Percentiles rank a stretch among this genome's conserved stretches.
These are phyloP conservation scores for Phytophthora citrophthora DNA, from an alignment of 352 stramenopile genomes.

Conservation along the genomic window DNA sequence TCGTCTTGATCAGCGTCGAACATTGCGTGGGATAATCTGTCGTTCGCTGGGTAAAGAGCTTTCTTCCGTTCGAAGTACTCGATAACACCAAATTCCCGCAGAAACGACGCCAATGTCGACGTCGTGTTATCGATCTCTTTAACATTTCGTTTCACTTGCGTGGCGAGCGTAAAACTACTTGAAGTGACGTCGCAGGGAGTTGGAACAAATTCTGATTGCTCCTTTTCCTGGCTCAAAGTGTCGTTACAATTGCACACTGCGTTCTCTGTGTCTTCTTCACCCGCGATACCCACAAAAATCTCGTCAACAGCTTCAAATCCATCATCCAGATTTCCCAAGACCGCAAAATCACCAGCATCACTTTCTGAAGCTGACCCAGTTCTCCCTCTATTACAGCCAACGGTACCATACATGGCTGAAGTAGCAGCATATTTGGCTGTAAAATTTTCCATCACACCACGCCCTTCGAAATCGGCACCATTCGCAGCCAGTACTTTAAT, in stretches of 20 bases:
- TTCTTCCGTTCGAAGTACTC: slow-evolving; percentile 55
- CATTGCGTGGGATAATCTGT: slow-evolving; percentile 42
- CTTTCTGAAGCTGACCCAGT: neutral
- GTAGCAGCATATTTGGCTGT: no score
- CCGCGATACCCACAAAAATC: slow-evolving; percentile 9
- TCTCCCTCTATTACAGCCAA: neutral
- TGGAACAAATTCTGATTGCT: neutral
- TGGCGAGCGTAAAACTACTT: neutral
- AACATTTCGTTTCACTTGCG: neutral
- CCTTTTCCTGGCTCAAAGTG: neutral
- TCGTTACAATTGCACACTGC: neutral
- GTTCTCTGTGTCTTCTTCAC: slow-evolving; percentile 9
- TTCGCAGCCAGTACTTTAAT: neutral
- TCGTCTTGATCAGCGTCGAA: slow-evolving; percentile 49
- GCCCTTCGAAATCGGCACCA: neutral
- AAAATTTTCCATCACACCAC: no score
- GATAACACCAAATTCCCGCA: slow-evolving; percentile 44
- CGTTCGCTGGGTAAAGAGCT: slow-evolving; percentile 26
- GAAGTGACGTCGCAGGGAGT: neutral
- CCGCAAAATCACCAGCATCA: slow-evolving; percentile 32
- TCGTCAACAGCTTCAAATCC: slow-evolving; percentile 40
- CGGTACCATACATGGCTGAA: neutral
- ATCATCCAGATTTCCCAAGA: slow-evolving; percentile 33
- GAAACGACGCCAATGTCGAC: slow-evolving; percentile 11
- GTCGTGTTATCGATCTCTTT: slow-evolving; percentile 11